Conservation (phyloP, 352 stramenopile species). For the Thraustotheca clavata region DNA sequence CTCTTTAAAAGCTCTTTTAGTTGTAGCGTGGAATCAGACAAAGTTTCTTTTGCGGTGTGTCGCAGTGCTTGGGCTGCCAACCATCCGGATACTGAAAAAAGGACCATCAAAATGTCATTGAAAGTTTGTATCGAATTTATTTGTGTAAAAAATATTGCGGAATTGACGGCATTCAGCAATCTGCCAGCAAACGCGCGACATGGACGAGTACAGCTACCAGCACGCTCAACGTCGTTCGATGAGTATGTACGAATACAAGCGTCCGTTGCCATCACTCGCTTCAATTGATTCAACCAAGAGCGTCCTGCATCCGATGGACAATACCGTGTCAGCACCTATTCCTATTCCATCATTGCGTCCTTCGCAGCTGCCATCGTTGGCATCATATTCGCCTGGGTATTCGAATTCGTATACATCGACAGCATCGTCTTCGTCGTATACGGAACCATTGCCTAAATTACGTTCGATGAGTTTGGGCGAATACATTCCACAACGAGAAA, state of each 20-base stretch:
- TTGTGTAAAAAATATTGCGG: no score
- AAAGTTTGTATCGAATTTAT: no score
- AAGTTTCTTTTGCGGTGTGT: no score
- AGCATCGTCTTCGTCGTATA: not conserved
- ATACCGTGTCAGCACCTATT: slow-evolving; percentile 6
- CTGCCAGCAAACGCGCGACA: not conserved
- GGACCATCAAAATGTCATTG: no score
- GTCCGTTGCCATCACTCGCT: slow-evolving; percentile 11
- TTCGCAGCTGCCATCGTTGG: not conserved
- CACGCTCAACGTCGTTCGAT: slow-evolving; percentile 14
- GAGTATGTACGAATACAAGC: slow-evolving; percentile 20
- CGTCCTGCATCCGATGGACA: slow-evolving; percentile 19
- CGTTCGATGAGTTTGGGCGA: slow-evolving; percentile 20
- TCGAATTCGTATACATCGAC: slow-evolving; percentile 6
- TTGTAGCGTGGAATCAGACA: no score
- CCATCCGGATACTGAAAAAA: no score
- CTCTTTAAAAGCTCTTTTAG: no score
- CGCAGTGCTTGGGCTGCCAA: no score
- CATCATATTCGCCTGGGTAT: not conserved
- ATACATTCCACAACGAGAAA: not conserved
- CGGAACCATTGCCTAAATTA: slow-evolving; percentile 4
- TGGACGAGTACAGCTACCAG: slow-evolving; percentile 13
- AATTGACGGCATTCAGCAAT: slow-evolving; percentile 14
- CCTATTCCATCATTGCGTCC: slow-evolving; percentile 6
- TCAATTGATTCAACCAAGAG: slow-evolving; percentile 17